These are phyloP conservation scores for Passiflora organensis DNA, from an alignment of 345 rosid genomes.

Conservation along the genomic window DNA sequence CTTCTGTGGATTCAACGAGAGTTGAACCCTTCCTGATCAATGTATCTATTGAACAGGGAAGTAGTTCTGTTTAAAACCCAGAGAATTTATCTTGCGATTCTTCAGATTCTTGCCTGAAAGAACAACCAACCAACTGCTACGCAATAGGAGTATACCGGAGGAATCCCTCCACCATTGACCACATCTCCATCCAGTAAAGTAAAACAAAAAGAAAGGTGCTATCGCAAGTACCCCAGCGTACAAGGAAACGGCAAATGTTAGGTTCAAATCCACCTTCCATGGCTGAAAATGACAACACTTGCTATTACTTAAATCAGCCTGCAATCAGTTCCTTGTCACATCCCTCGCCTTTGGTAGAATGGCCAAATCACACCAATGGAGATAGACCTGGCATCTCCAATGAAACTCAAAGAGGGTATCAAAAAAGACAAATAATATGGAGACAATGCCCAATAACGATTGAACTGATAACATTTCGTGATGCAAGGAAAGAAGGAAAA, in stretches of 20 bases:
- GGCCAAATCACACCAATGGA: not conserved
- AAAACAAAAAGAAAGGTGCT: not conserved
- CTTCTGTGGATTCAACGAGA: not conserved
- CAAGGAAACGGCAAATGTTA: slow-evolving; percentile 3
- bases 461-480: too few species aligned
- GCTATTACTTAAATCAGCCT: not conserved
- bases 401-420: not conserved
- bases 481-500: too few species aligned
- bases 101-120: not conserved
- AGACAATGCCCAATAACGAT: not conserved
- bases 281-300: slow-evolving; percentile 5
- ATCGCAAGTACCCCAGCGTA: not conserved
- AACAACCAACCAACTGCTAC: not conserved
- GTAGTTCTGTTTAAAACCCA: not conserved
- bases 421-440: not conserved
- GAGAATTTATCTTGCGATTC: not conserved
- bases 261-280: slow-evolving; percentile 9
- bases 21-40: not conserved
- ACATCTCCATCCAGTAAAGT: not conserved
- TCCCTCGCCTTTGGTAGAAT: not conserved
- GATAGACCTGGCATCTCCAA: not conserved
- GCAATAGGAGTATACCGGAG: not conserved
- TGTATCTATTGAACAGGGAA: not conserved
- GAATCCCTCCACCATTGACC: not conserved
- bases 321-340: not conserved